These are phyloP conservation scores for Ceratonia siliqua DNA, from an alignment of 306 rosid species.

Conservation along the genomic window DNA sequence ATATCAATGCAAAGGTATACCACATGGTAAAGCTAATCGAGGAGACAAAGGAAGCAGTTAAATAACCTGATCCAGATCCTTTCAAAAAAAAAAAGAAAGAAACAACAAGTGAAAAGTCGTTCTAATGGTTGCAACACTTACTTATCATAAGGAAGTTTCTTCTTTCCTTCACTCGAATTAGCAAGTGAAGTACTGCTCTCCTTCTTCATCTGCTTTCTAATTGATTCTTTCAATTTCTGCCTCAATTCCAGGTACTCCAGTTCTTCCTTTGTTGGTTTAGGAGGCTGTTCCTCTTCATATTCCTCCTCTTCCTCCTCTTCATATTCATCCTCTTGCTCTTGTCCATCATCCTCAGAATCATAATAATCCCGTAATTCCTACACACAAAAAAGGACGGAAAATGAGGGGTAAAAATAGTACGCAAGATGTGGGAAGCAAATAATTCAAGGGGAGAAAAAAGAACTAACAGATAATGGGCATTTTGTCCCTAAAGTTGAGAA, in stretches of 20 bases:
- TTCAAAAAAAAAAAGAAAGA: not conserved
- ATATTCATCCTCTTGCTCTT: constrained; percentile 50
- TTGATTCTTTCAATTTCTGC: constrained; percentile 66
- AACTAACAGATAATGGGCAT: not conserved
- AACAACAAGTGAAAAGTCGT: not conserved
- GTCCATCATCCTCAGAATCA: constrained; percentile 56
- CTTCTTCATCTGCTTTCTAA: constrained; percentile 60
- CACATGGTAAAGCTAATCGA: not conserved
- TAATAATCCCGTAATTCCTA: constrained; percentile 57
- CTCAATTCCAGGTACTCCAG: constrained; percentile 71
- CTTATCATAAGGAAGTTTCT: constrained; percentile 71
- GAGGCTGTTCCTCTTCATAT: constrained; percentile 55
- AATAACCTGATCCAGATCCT: not conserved
- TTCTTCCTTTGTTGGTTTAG: constrained; percentile 69
- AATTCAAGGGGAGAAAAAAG: not conserved
- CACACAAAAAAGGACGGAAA: not conserved
- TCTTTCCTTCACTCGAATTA: constrained; percentile 45
- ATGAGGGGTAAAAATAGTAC: not conserved
- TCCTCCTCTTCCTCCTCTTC: constrained; percentile 60
- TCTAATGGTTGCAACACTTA: constrained; percentile 43
- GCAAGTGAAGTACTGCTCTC: constrained; percentile 46
- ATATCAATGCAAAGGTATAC: not conserved
- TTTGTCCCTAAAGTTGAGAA: not conserved
- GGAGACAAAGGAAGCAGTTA: not conserved
- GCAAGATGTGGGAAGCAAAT: not conserved